These are phyloP conservation scores for Vigna trinervia DNA, from an alignment of 306 rosid genomes.

Conservation along the genomic window DNA sequence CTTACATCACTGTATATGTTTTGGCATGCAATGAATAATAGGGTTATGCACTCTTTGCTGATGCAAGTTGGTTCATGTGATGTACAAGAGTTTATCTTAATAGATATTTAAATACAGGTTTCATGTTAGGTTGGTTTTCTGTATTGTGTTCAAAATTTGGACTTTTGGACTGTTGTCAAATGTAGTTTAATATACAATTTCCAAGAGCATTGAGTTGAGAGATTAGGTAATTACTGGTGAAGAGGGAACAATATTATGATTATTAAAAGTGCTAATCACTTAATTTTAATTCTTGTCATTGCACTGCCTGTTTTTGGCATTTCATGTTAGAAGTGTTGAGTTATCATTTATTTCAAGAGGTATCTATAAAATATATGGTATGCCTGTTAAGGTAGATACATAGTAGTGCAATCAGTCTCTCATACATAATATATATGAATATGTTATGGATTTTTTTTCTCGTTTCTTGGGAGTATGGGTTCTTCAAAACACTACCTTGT, in stretches of 20 bases:
- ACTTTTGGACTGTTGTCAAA: not conserved
- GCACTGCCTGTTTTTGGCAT: slow-evolving; percentile 4
- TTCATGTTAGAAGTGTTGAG: slow-evolving; percentile 3
- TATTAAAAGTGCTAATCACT: slow-evolving; percentile 16
- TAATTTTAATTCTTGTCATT: slow-evolving; percentile 1
- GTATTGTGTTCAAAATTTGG: not conserved
- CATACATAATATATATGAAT: not conserved
- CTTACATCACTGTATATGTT: not conserved
- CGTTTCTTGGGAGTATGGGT: not conserved
- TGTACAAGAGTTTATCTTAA: slow-evolving; percentile 21
- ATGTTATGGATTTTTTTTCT: not conserved
- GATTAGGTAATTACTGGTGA: slow-evolving; percentile 3
- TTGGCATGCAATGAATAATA: slow-evolving; percentile 32
- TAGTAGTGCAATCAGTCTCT: not conserved
- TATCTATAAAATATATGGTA: not conserved
- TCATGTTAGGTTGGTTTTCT: slow-evolving; percentile 27
- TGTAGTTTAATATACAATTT: slow-evolving; percentile 24
- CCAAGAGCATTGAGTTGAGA: slow-evolving; percentile 1
- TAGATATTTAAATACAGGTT: not conserved
- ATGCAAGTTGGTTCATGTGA: slow-evolving; percentile 15
- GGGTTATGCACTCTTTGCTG: slow-evolving; percentile 11
- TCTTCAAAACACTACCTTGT: not conserved
- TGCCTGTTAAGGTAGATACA: not conserved
- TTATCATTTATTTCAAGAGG: slow-evolving; percentile 18
- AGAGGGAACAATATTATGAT: slow-evolving; percentile 5